Evolutionary conservation across 2,329 filamentous ascomycete genomes (phyloP), one percentile per base, ranked within the genome.

Genomic region (Fusarium sp.): DNA sequence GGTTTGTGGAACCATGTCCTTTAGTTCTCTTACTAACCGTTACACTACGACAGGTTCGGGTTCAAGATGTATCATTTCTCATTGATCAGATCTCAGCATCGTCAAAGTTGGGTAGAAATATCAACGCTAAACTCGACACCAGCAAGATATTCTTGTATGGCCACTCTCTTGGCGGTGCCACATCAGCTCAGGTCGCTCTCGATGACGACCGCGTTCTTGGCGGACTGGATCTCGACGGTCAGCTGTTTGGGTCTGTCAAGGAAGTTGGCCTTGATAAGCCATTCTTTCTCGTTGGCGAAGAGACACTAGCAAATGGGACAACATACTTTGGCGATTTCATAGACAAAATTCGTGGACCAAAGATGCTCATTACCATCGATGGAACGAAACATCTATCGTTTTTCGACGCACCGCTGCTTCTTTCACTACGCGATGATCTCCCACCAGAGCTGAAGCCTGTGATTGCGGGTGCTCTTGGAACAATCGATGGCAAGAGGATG

Each of bases 161-260:
- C 0, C 64, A 71, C 15, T 71, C 68, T 0, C 69, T 71, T 14
- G 68, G 68, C 9, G 64, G 68, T 15, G 54, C 60, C 18, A 71
- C 58, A 31, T 45, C 67, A 1, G 71, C 74, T 1, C 74, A 74
- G 2, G 78, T 78, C 2, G 76, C 78, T 2, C 74, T 76, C 0
- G 72, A 76, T 3, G 65, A 74, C 18, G 61, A 73, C 5, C 79
- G 75, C n/a, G 79, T 77, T 9, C 68, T 75, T n/a, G 69, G 78
- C 15, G 81, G 81, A 13, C 39, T 69, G 3, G 63, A 66, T 5
- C 33, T 71, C 1, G 64, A 71, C 9, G 68, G 64, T 6, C 40
- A 66, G 0, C 55, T 71, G 42, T 67, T 60, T 2, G 66, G 65
- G 5, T 24, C 49, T 0, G 54, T 78, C 72, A 11, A 79, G 75